Evolutionary conservation across 805 yeast genomes (phyloP), one percentile per base, ranked within the genome.

Genomic region (Pichia gijzeniarum): DNA sequence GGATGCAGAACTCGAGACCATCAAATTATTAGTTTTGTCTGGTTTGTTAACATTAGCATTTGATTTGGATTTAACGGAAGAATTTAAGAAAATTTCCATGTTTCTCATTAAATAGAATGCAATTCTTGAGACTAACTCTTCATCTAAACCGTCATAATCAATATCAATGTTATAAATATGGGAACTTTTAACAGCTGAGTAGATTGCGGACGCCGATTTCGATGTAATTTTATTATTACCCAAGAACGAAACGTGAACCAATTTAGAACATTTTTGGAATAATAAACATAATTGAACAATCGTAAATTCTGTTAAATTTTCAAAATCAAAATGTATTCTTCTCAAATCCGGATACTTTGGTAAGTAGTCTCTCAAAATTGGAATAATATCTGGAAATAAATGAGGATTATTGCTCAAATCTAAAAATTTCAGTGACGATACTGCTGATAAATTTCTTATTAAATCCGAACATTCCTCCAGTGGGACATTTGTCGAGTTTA

Each of bases 61-160:
- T 16, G 18, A 17, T 9, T 17, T 17, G 12, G 33, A 30, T 5
- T 17, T 19, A n/a, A 14, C 27, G 2, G 20, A 16, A 5, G 31
- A 30, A 43, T 65, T 70, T 53, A 74, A 60, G 21, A 65, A 65
- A 30, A 59, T 62, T 53, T 76, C 79, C 76, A 77, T 72, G 55
- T 77, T 77, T 51, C 73, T 68, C 81, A 77, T 76, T 45, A 76
- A 60, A 53, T 75, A 75, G 41, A 75, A 72, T 0, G 80, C 81
- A 39, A 77, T 71, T 57, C 76, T 69, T 27, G 77, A 78, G 0
- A 76, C 65, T 20, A 77, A 59, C 45, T 73, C 76, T 47, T 77
- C 82, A 17, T 70, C 67, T 45, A 73, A 61, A 7, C 33, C 28
- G 53, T 75, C 79, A 53, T 74, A 74, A 53, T 77, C 81, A 43